Base-by-base conservation (phyloP, 768 basidiomycete genomes). In the Lactarius evosmus region DNA sequence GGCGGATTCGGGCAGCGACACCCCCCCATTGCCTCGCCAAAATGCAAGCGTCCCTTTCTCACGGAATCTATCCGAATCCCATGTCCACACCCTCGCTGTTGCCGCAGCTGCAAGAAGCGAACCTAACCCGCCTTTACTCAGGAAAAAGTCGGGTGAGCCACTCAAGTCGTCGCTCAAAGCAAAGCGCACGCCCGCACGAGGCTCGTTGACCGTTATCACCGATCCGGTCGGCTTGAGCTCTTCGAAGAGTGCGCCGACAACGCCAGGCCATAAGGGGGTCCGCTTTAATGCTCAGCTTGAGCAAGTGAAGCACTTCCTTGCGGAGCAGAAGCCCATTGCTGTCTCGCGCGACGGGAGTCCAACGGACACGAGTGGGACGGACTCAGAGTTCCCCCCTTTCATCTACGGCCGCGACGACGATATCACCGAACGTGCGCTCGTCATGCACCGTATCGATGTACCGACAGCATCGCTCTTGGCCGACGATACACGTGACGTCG, bases 111-210 rank as follows among this genome's bases (percentile, higher is more conserved):
- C 61, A 30, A 44, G 36, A 44, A 25, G 33, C 9, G 68, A 60
- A 7, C 34, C 38, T n/a, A 3, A 12, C 14, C 44, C 44, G 3
- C 33, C 40, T 12, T 40, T 89, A 58, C 78, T 93, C 36, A 85
- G 94, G 65, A 98, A 98, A 76, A 98, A 97, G 76, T 93, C 92
- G 16, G 95, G 96, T 40, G 91, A 97, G 76, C 86, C 91, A 5
- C 85, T 98, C 71, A 95, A 93, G 74, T 87, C 93, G 3, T 93
- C 95, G 2, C 82, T 98, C 68, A 98, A 97, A 77, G 78, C 83
- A 29, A 79, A 82, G 61, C 81, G 87, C 56, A 73, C 81, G 58
- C 64, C 67, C 46, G 74, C 81, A 55, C 76, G 80, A 60, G 79
- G 78, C 59, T 78, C 77, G 54, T 74, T 88, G 16, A 78, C 82